Conservation (phyloP, 2,329 filamentous ascomycete species). For the Xylariales sp. region DNA sequence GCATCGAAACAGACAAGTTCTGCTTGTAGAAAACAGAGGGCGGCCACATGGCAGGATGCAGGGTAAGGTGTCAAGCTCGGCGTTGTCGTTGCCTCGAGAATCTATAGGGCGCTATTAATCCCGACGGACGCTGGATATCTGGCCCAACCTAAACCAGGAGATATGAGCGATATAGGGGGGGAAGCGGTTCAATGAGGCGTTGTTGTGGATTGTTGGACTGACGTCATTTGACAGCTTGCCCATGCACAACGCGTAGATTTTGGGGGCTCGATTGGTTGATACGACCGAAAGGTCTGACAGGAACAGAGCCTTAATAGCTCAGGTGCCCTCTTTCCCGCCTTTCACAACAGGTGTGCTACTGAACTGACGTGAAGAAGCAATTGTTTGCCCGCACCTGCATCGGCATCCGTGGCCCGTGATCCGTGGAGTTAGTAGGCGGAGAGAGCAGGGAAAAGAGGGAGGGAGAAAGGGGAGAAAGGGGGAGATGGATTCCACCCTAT, state of each 20-base stretch:
- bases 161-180: not conserved
- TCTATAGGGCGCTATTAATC: constrained; percentile 3
- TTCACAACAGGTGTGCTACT: not conserved
- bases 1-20: not conserved
- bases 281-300: constrained; percentile 14
- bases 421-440: too few relatives aligned
- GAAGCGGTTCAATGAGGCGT: not conserved
- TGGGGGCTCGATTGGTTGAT: not conserved
- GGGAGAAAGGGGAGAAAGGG: too few relatives aligned
- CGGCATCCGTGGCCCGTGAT: too few relatives aligned
- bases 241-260: not conserved
- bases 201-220: not conserved
- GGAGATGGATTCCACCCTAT: not conserved
- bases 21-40: too few relatives aligned
- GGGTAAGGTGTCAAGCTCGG: not conserved
- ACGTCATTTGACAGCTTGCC: constrained; percentile 27
- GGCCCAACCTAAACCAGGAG: not conserved
- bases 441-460: too few relatives aligned
- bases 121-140: not conserved
- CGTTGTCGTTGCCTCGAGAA: not conserved
- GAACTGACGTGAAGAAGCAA: not conserved
- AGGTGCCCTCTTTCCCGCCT: not conserved
- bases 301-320: constrained; percentile 7
- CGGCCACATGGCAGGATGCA: too few relatives aligned
- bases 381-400: too few relatives aligned